Conservation (phyloP, 192 early-diverging fungal genomes). For the Coemansia sp. region DNA sequence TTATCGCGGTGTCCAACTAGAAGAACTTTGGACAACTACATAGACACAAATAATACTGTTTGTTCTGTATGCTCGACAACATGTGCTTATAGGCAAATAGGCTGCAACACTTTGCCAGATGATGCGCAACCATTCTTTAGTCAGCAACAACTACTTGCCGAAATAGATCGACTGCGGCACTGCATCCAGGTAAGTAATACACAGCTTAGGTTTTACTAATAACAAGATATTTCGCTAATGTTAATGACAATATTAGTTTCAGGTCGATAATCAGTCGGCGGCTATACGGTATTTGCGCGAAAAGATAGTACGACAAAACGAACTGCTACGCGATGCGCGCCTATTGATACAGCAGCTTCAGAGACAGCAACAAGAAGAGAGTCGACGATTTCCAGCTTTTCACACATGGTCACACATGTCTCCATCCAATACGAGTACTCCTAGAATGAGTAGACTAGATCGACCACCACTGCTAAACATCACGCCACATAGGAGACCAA, state of each 20-base stretch:
- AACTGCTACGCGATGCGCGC: slow-evolving; percentile 28
- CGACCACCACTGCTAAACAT: neutral
- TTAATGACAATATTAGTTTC: slow-evolving; percentile 23
- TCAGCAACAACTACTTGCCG: slow-evolving; percentile 18
- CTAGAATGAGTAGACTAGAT: too few relatives aligned
- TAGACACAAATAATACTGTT: neutral
- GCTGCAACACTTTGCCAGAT: slow-evolving; percentile 5
- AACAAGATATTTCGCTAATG: too few relatives aligned
- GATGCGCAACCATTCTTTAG: slow-evolving; percentile 32
- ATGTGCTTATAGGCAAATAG: slow-evolving; percentile 33
- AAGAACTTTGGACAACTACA: neutral
- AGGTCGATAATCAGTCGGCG: slow-evolving; percentile 26
- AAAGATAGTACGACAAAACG: slow-evolving; percentile 26
- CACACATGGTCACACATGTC: neutral
- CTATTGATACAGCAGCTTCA: slow-evolving; percentile 16
- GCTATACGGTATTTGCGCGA: slow-evolving; percentile 24
- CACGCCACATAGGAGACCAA: neutral
- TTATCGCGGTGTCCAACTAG: neutral
- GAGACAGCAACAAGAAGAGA: neutral
- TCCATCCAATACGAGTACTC: neutral
- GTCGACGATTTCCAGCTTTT: neutral
- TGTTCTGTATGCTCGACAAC: slow-evolving; percentile 30
- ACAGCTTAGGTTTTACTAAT: neutral
- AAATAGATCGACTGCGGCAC: slow-evolving; percentile 41
- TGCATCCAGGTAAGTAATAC: slow-evolving; percentile 24